These are phyloP conservation scores for Lentinula guzmanii DNA, from an alignment of 768 basidiomycete genomes.

Conservation along the genomic window DNA sequence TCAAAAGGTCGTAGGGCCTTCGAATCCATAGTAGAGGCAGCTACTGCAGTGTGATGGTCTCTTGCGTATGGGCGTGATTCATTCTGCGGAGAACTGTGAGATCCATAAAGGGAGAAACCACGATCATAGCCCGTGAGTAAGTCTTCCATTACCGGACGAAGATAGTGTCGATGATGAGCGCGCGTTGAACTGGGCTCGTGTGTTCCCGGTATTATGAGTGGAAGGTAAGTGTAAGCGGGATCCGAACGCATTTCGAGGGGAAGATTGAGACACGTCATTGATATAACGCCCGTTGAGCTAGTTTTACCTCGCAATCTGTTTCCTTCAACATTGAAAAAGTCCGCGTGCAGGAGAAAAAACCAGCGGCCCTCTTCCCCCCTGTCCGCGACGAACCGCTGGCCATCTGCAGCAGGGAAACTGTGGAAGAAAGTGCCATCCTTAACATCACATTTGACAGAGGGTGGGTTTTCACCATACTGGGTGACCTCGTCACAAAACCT, in stretches of 20 bases:
- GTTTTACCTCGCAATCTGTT: background rate
- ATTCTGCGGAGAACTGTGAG: background rate
- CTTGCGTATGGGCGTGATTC: background rate
- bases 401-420: background rate
- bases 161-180: constrained; percentile 1
- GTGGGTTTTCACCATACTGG: background rate
- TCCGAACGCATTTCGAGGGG: constrained; percentile 1
- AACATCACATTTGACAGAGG: background rate
- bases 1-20: background rate
- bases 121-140: background rate
- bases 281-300: constrained; percentile 1
- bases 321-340: constrained; percentile 5
- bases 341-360: constrained; percentile 3
- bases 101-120: background rate
- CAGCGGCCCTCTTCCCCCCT: constrained; percentile 2
- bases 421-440: background rate
- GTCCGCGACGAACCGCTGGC: background rate
- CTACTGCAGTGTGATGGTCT: background rate
- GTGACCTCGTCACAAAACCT: background rate
- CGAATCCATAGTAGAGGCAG: background rate
- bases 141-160: background rate
- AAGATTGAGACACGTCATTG: constrained; percentile 1
- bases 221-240: background rate
- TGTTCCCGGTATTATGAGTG: background rate
- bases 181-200: background rate